Evolutionary conservation across 805 yeast genomes (phyloP).

Genomic region (Trichomonascus vanleenenianus): DNA sequence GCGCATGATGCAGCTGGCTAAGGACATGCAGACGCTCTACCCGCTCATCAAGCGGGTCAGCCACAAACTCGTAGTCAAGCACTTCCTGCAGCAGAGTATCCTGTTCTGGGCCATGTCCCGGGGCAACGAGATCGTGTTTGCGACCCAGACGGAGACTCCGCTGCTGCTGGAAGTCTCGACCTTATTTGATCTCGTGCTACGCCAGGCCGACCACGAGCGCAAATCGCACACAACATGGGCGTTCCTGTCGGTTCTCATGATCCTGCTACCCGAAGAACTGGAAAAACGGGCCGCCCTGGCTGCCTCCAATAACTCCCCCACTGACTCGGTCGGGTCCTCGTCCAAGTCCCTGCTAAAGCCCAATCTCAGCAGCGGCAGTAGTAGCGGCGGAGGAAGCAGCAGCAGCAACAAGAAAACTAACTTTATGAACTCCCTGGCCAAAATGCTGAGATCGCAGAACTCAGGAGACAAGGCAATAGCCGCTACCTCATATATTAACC

Average conservation of each 20-base stretch:
- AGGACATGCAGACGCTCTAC: conserved; percentile 32
- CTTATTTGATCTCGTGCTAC: conserved; percentile 1
- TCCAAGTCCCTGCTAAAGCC: not conserved
- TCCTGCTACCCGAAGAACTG: conserved; percentile 4
- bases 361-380: too few species aligned
- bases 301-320: not conserved
- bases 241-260: conserved; percentile 8
- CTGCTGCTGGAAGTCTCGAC: not conserved
- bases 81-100: conserved; percentile 40
- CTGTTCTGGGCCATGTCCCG: conserved; percentile 44
- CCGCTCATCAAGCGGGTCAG: conserved; percentile 35
- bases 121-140: conserved; percentile 34
- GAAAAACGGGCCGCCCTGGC: not conserved
- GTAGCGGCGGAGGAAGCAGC: too few species aligned
- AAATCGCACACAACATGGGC: conserved; percentile 8
- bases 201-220: conserved; percentile 3
- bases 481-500: conserved; percentile 6
- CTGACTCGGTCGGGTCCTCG: not conserved
- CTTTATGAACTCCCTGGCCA: not conserved
- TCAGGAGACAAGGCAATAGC: conserved; percentile 5
- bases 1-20: conserved; percentile 33
- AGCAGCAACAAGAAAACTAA: not conserved
- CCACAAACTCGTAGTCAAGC: conserved; percentile 39
- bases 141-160: conserved; percentile 8
- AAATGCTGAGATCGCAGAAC: not conserved